Percentiles rank a stretch among this genome's conserved stretches.
These are phyloP conservation scores for Dioscorea dumetorum DNA, from an alignment of 106 monocot species.

Conservation along the genomic window DNA sequence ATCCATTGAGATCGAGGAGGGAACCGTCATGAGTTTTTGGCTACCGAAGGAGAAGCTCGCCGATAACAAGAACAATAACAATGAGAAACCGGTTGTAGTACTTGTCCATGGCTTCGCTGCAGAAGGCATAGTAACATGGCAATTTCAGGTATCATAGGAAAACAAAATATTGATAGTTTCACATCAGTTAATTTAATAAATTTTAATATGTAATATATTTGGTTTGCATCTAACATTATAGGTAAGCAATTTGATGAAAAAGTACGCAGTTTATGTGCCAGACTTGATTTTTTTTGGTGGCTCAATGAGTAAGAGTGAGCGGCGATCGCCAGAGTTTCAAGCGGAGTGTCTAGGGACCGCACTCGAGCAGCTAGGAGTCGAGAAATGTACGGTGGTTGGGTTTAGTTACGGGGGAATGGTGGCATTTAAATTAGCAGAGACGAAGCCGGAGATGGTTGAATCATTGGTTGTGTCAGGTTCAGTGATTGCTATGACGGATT, in stretches of 20 bases:
- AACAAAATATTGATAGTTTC: no score
- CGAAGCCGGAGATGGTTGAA: not conserved
- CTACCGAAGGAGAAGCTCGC: constrained; percentile 44
- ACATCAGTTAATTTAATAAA: no score
- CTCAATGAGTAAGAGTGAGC: constrained; percentile 30
- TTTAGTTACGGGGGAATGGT: constrained; percentile 98
- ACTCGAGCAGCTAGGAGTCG: constrained; percentile 43
- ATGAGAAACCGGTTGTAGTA: constrained; percentile 63
- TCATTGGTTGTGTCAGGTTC: constrained; percentile 14
- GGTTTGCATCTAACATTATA: no score
- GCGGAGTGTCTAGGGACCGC: constrained; percentile 56
- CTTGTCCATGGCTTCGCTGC: constrained; percentile 88
- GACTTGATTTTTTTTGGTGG: constrained; percentile 87
- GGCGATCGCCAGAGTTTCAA: constrained; percentile 73
- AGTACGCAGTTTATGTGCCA: constrained; percentile 74
- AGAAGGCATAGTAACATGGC: constrained; percentile 86
- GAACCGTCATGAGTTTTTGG: constrained; percentile 75
- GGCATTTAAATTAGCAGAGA: constrained; percentile 77
- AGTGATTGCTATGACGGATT: constrained; percentile 23
- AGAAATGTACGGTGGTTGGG: constrained; percentile 67
- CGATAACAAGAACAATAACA: constrained; percentile 16
- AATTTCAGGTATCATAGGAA: constrained; percentile 49
- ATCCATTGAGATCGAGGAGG: constrained; percentile 54
- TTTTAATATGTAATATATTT: no score
- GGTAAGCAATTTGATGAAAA: constrained; percentile 10